Base-by-base conservation (phyloP, 495 filamentous ascomycete species). In the Astrothelium macrocarpum region DNA sequence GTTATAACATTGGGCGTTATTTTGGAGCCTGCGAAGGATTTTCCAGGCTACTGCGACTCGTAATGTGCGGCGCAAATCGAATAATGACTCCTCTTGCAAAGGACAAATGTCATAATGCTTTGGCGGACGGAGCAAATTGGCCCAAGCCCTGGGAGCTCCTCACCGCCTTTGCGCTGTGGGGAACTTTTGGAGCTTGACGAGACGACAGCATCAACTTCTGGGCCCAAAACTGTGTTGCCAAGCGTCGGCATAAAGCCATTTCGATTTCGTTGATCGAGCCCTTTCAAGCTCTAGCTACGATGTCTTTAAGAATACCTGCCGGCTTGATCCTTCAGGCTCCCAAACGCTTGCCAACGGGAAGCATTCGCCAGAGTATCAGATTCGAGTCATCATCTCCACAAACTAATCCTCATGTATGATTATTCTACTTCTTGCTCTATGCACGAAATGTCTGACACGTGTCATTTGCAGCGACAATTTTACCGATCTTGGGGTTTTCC, bases 401-500 rank as follows among this genome's bases (percentile, higher is more conserved):
- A 56, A 26, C 5, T 25, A 56, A 56, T 29, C 49, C 49, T 26
- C 49, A 56, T 29, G 49, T 56, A 56, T 16, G 49, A 25, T 5
- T 9, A 56, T 28, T 9, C 11, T 4, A 14, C 3, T 5, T 49
- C 18, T 49, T 3, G 43, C n/a, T 14, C 9, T 49, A 3, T 49
- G 7, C 43, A 49, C 3, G 43, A 20, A 49, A 49, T 14, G 25
- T 29, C 12, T 56, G 29, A 56, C 25, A 56, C 9, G 2, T 56
- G 20, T 56, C 23, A 7, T 28, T 28, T 29, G 29, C 68, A 95
- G 88, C 72, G 85, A 53, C 75, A 78, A 1, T 91, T 93, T 72
- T 98, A 94, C 77, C 86, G 83, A 66, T 81, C 82, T 61, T 96
- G 95, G 74, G 80, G 82, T 29, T 80, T 87, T 7, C 92, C 94